phyloP scores from a whole-genome alignment of 2,329 filamentous ascomycete genomes.

The Scleromitrula shiraiana region DNA sequence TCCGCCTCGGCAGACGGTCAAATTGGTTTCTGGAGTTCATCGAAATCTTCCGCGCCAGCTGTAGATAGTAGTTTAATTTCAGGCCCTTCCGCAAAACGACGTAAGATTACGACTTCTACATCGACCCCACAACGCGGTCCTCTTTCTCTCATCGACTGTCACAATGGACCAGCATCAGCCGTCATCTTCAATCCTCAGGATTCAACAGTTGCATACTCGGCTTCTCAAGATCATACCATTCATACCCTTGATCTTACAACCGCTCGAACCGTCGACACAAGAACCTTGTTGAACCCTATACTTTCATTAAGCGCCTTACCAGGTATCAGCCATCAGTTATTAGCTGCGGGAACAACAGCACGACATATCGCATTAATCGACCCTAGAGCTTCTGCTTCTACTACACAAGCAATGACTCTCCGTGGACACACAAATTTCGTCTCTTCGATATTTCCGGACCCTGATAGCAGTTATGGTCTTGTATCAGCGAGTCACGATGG shows the following conservation, averaged over 20 bases:
- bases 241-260: constrained; percentile 89
- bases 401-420: constrained; percentile 81
- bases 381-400: constrained; percentile 67
- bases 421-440: constrained; percentile 78
- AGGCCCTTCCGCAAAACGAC: constrained; percentile 63
- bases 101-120: constrained; percentile 52
- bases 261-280: constrained; percentile 65
- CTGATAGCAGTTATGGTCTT: constrained; percentile 66
- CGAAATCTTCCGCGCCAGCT: constrained; percentile 65
- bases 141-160: constrained; percentile 64
- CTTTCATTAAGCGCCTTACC: constrained; percentile 70
- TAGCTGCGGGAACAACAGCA: constrained; percentile 72
- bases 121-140: constrained; percentile 64
- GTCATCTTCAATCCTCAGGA: constrained; percentile 81
- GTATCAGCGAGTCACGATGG: constrained; percentile 89
- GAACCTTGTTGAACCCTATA: constrained; percentile 76
- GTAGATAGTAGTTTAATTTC: constrained; percentile 65
- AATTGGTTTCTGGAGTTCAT: constrained; percentile 83
- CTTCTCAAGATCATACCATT: constrained; percentile 84
- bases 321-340: constrained; percentile 41
- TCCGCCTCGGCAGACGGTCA: constrained; percentile 78
- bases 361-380: constrained; percentile 91
- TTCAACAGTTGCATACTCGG: constrained; percentile 81
- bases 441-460: constrained; percentile 41
- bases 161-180: constrained; percentile 63